Evolutionary conservation across 768 basidiomycete genomes (phyloP).

Genomic region (Tylopilus balloui): DNA sequence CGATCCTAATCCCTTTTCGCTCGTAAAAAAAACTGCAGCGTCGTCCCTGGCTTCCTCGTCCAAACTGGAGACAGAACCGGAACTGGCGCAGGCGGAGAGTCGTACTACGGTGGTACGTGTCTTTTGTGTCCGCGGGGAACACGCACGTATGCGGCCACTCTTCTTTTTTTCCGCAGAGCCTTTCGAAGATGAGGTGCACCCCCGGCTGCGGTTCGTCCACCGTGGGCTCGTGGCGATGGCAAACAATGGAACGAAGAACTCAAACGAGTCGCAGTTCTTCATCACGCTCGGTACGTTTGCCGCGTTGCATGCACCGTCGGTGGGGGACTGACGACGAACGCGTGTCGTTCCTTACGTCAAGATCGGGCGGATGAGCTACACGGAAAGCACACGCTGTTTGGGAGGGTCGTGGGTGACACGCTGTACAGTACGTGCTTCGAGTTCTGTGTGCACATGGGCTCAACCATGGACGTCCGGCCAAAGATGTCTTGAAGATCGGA

Average conservation of each 20-base stretch:
- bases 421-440: conserved; percentile 65
- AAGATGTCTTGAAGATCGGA: conserved; percentile 92
- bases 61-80: conserved; percentile 94
- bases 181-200: conserved; percentile 93
- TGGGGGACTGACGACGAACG: not conserved
- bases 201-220: conserved; percentile 82
- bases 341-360: conserved; percentile 26
- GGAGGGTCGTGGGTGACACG: conserved; percentile 84
- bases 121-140: not conserved
- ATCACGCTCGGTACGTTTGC: conserved; percentile 75
- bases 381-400: conserved; percentile 92
- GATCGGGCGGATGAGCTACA: conserved; percentile 91
- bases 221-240: conserved; percentile 95
- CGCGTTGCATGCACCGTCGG: not conserved
- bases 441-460: not conserved
- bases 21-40: conserved; percentile 36
- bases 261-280: conserved; percentile 94
- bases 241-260: conserved; percentile 79
- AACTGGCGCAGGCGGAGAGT: conserved; percentile 89
- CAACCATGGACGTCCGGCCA: not conserved
- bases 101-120: conserved; percentile 79
- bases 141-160: not conserved
- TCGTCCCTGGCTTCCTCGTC: conserved; percentile 88
- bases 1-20: not conserved
- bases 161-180: conserved; percentile 49